Evolutionary conservation across 192 early-diverging fungal genomes (phyloP).

Genomic region (Kappamyces sp.): DNA sequence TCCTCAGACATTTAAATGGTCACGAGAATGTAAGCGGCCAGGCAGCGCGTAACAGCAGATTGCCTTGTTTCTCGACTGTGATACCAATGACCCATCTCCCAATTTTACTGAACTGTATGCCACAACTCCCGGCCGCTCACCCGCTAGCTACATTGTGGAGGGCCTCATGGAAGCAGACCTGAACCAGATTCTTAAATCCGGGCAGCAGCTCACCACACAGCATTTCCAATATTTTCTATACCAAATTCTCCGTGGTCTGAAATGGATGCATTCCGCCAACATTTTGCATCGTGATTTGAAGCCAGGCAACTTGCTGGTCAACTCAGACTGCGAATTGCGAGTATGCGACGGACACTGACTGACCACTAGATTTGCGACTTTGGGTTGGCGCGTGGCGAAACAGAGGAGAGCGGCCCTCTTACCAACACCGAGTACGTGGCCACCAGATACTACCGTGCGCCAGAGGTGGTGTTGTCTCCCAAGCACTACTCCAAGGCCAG

Average conservation of each 20-base stretch:
- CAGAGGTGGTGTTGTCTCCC: slow-evolving; percentile 51
- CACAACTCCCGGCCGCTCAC: background rate
- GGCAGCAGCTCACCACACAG: slow-evolving; percentile 87
- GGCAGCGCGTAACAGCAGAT: slow-evolving; percentile 51
- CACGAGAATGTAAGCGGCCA: slow-evolving; percentile 75
- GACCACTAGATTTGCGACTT: slow-evolving; percentile 46
- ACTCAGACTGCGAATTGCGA: slow-evolving; percentile 50
- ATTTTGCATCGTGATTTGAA: slow-evolving; percentile 98
- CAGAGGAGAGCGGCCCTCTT: slow-evolving; percentile 27
- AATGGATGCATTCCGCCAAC: slow-evolving; percentile 98
- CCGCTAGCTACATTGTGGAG: slow-evolving; percentile 76
- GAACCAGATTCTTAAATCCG: slow-evolving; percentile 90
- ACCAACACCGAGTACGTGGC: slow-evolving; percentile 55
- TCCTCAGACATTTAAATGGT: slow-evolving; percentile 86
- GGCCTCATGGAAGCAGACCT: slow-evolving; percentile 99
- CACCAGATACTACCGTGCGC: slow-evolving; percentile 52
- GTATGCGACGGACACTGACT: slow-evolving; percentile 14
- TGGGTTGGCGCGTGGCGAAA: slow-evolving; percentile 44
- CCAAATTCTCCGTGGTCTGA: slow-evolving; percentile 92
- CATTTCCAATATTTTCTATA: slow-evolving; percentile 99
- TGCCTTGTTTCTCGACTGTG: slow-evolving; percentile 86
- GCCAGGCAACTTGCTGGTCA: slow-evolving; percentile 62
- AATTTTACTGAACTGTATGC: slow-evolving; percentile 85
- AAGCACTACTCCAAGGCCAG: slow-evolving; percentile 51
- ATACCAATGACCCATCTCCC: slow-evolving; percentile 64